Evolutionary conservation across 192 early-diverging fungal species (phyloP), one percentile per base, ranked within the genome.

Genomic region (Linnemannia zychae): DNA sequence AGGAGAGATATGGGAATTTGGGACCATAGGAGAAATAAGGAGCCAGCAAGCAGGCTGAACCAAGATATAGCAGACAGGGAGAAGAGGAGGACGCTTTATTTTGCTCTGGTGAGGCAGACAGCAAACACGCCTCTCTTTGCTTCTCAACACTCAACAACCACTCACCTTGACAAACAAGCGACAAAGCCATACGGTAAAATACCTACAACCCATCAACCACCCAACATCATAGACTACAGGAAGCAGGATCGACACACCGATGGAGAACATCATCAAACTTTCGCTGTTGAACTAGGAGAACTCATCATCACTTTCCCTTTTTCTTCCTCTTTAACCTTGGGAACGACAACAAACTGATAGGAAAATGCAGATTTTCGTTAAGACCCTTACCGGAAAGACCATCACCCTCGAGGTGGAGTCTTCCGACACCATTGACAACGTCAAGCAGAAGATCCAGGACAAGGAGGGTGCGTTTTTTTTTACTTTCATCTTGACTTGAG

Each of bases 361-460:
- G 81, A 84, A 84, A 84, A 96, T 96, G 95, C 94, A 95, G 90
- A 95, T 96, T 88, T 95, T 95, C 90, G 95, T 96, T 73, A 96
- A 95, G 93, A 95, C 95, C 81, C 92, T 95, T 75, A 95, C 94
- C 53, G 95, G 95, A 79, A 96, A 95, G 93, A 94, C 94, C 77
- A 95, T 95, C 90, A 95, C 95, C 84, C 92, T 94, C 60, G 95
- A 98, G 92, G 97, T 98, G 70, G 96, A 98, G 93, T 96, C 95
- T 71, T 92, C 91, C 74, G 97, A 98, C 90, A 94, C 94, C 72
- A 97, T 98, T 88, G 94, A 96, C 79, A 95, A 96, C 83, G 96
- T 97, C 92, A 97, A 97, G 92, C 81, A 88, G 77, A 98, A 99
- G 95, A 97, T 99, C 90, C 97, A 97, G 91, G 96, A 99, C 92